Base-by-base conservation (phyloP, 345 rosid species). In the Sisymbrium irio region DNA sequence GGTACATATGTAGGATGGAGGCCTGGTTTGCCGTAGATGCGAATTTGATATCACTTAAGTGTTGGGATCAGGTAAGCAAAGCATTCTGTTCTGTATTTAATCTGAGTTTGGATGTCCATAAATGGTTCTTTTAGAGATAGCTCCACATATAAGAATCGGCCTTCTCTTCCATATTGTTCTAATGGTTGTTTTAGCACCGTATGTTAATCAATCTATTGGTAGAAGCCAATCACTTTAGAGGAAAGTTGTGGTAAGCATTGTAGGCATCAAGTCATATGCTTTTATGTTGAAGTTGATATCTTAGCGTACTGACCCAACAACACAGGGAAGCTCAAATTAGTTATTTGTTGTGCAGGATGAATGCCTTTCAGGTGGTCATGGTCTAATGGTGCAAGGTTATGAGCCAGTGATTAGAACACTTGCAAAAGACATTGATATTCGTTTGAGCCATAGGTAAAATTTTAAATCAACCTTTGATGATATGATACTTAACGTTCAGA, bases 11-110 rank as follows among this genome's bases (percentile, higher is more conserved):
- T 80, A 81, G 97, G 81, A 86, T 92, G 93, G 97, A 92, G 80
- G 97, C 96, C 30, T 92, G 97, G 97, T 92, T 92, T 85, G 93
- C 97, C 13, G 90, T 87, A 54, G 97, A 92, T 81, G 93, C 93
- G 0, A 94, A 92, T 80, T 77, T 84, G 85, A 92, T 92, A 65
- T 92, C 97, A 11, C 81, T 89, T 27, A 89, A 85, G 83, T 82
- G 81, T 62, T 92, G 97, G 97, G 97, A 92, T 85, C 93, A 89
- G 96, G 97, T 76, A 82, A 85, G 87, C 8, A 0, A 54, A 49
- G 45, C 35, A 30, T 58, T 60, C 4, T 32, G 25, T 22, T 22
- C 25, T 22, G 3, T 22, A 22, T 22, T 22, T 3, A 22, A 1
- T 22, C 25, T 22, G n/a, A n/a, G n/a, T n/a, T n/a, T n/a, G n/a